Percentiles rank a stretch among this genome's conserved stretches.
Evolutionary conservation across 2,329 filamentous ascomycete species (phyloP).

Genomic region (Talaromyces sp.): DNA sequence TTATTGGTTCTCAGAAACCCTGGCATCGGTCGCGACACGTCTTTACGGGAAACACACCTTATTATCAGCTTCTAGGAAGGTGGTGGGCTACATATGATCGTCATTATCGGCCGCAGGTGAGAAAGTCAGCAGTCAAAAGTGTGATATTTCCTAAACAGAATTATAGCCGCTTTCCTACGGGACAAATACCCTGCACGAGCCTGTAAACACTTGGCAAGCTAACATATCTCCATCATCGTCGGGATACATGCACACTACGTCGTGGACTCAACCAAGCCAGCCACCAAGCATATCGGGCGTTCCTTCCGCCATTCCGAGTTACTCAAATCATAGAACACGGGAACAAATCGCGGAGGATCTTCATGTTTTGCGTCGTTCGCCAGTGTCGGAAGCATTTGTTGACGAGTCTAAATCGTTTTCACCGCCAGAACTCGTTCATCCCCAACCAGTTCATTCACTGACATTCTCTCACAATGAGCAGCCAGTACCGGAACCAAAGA

Average conservation of each 20-base stretch:
- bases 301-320: background rate
- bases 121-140: background rate
- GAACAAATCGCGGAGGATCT: constrained; percentile 5
- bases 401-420: constrained; percentile 1
- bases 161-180: background rate
- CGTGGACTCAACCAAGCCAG: background rate
- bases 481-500: background rate
- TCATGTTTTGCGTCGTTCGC: constrained; percentile 11
- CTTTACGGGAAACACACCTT: constrained; percentile 42
- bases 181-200: background rate
- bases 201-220: background rate
- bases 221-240: background rate
- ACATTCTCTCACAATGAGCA: background rate
- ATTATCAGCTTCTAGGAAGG: constrained; percentile 74
- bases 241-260: background rate
- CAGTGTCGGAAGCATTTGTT: constrained; percentile 10
- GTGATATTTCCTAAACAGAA: background rate
- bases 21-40: constrained; percentile 59
- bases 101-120: constrained; percentile 59
- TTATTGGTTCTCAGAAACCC: constrained; percentile 87
- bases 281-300: background rate
- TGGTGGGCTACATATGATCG: constrained; percentile 96
- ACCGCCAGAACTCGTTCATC: constrained; percentile 6
- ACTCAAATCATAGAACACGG: background rate
- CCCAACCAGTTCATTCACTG: constrained; percentile 3